Base-by-base conservation (phyloP, 176 grass and related monocot genomes). In the Eremochloa ophiuroides region DNA sequence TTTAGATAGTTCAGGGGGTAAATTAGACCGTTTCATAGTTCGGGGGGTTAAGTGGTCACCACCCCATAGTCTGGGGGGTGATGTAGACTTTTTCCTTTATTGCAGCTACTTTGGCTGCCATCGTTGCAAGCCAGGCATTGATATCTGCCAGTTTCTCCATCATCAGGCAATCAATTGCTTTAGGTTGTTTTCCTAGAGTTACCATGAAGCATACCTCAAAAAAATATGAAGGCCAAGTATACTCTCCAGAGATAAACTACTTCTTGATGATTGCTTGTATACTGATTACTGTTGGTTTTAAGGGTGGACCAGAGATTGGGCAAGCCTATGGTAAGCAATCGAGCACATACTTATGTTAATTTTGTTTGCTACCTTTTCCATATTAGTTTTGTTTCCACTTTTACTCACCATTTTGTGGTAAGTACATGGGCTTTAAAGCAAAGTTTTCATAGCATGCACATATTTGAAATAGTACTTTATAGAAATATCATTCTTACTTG, bases 91-190 rank as follows among this genome's bases (percentile, higher is more conserved):
- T n/a, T n/a, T n/a, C n/a, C n/a, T n/a, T 96, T 70, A 58, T 93
- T 13, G 68, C 93, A 27, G 79, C 90, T 27, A 90, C 93, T 71
- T 79, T 93, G 59, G 80, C 90, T 34, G 93, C 93, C 67, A 68
- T 96, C 2, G 93, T 96, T 59, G 93, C 90, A 47, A 96, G 93
- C 51, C 93, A 96, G 66, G 78, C 93, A 75, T 53, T 96, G 75
- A 93, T 96, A 72, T 91, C 90, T 67, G 90, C 93, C 34, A 96
- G 93, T 71, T 96, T 88, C 76, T 96, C 93, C 58, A 96, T 96
- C 85, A 93, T 96, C 69, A 89, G 61, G 46, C 90, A 96, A 81
- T 95, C 93, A 30, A 84, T 90, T 51, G 87, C 90, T 18, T 83
- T 96, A 55, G 93, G 83, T 60, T 96, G 90, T 78, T 96, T 96